Conservation (phyloP, 352 stramenopile species). For the Phytophthora hibernalis region DNA sequence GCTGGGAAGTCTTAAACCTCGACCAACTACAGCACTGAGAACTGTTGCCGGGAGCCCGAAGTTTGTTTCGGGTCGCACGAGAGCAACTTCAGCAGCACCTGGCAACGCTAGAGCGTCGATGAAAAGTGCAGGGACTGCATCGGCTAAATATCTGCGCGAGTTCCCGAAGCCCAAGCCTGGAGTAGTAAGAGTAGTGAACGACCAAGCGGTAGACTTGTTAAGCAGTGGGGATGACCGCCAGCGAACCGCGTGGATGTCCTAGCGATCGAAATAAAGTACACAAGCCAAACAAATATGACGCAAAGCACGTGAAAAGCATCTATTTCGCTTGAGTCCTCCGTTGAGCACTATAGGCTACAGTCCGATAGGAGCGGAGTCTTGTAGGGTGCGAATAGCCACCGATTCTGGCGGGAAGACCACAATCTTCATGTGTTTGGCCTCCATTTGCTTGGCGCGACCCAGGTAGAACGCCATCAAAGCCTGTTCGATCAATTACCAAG, state of each 20-base stretch:
- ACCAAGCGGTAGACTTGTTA: constrained; percentile 27
- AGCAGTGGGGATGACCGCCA: constrained; percentile 37
- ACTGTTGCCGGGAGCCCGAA: constrained; percentile 9
- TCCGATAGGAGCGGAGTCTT: constrained; percentile 11
- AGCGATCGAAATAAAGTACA: constrained; percentile 3
- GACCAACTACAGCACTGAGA: constrained; percentile 29
- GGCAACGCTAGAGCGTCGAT: constrained; percentile 10
- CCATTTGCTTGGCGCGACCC: constrained; percentile 53
- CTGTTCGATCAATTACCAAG: too few relatives aligned
- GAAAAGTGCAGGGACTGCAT: constrained; percentile 10
- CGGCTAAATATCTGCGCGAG: constrained; percentile 59
- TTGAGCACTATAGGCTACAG: not conserved
- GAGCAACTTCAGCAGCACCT: constrained; percentile 23
- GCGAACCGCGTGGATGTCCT: constrained; percentile 56
- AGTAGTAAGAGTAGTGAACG: constrained; percentile 44
- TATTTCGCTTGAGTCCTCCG: not conserved
- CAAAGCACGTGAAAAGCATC: not conserved
- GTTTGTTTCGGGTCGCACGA: constrained; percentile 6
- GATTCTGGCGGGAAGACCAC: constrained; percentile 20
- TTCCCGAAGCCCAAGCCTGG: constrained; percentile 63
- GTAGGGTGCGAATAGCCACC: constrained; percentile 35
- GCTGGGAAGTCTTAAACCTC: constrained; percentile 8
- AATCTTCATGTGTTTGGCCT: constrained; percentile 54
- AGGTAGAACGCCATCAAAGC: constrained; percentile 65
- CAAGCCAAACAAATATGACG: not conserved